Base-by-base conservation (phyloP, 1,139 yeast species). In the Scheffersomyces quercinus region DNA sequence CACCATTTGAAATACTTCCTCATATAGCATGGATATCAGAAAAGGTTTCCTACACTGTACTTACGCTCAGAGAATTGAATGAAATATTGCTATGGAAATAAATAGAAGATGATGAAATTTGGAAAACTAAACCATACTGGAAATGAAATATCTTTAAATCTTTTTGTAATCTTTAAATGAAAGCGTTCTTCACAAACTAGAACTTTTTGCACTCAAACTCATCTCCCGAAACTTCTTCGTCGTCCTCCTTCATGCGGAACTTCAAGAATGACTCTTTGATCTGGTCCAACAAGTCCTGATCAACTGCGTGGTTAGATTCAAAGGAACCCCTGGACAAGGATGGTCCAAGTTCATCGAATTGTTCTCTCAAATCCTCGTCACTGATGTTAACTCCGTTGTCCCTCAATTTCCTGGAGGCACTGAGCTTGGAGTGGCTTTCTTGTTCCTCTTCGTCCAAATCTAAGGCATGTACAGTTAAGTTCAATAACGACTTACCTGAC, bases 401-500 rank as follows among this genome's bases (percentile, higher is more conserved):
- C 5, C 46, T 48, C 14, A 52, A 38, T 35, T 49, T 43, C 47
- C 58, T 50, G 29, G 59, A 52, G 9, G 57, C 59, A 38, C 43
- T 51, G 32, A 54, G 50, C 37, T 57, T 59, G 36, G 50, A 51
- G 35, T 61, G 56, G 11, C 46, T 47, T 35, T 53, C 55, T 28
- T 57, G 55, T 55, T 84, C 90, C 35, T 83, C 88, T 35, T 79
- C 86, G 44, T 79, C 81, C 55, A 85, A 67, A 52, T 85, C 90
- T 51, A 85, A 69, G 13, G 85, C 75, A 44, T 83, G 74, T 32
- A 85, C 83, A 1, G 91, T 83, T 55, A 85, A 68, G 51, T 81
- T 82, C 51, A 85, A 73, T 45, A 85, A 67, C 0, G 90, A 83
- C 57, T 83, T 85, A 14, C 89, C 86, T 14, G 89, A 82, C 57